Percentiles rank a stretch among this genome's conserved stretches.
These are phyloP conservation scores for Kockiozyma suomiensis DNA, from an alignment of 805 yeast genomes.

Conservation along the genomic window DNA sequence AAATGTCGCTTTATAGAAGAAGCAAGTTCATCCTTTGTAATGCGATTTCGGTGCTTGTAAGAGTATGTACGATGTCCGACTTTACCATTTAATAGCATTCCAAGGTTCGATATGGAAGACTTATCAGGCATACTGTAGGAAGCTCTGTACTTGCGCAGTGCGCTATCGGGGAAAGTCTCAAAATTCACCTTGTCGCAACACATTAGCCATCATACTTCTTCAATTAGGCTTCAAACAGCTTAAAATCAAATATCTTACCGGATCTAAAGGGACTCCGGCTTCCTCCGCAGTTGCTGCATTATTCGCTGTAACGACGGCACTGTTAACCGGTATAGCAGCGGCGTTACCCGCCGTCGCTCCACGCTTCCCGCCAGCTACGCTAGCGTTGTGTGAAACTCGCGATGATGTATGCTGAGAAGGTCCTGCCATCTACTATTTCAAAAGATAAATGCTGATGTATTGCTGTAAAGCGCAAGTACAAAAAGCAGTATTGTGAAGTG, in stretches of 20 bases:
- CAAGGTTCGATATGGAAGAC: conserved; percentile 65
- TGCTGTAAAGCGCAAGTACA: too few relatives aligned
- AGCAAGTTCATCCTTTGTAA: conserved; percentile 63
- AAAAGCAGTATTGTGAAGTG: too few relatives aligned
- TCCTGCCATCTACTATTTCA: conserved; percentile 1
- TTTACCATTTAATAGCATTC: conserved; percentile 68
- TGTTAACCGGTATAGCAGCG: not conserved
- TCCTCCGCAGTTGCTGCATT: conserved; percentile 12
- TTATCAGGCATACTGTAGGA: conserved; percentile 60
- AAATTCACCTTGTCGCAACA: conserved; percentile 56
- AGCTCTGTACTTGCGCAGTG: conserved; percentile 70
- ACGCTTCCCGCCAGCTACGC: conserved; percentile 8
- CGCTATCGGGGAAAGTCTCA: conserved; percentile 58
- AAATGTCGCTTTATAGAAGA: conserved; percentile 70
- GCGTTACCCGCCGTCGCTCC: not conserved
- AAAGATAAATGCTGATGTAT: too few relatives aligned
- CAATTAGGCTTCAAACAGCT: not conserved
- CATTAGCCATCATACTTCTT: not conserved
- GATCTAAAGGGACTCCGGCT: conserved; percentile 15
- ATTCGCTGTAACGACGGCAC: not conserved
- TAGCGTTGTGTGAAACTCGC: not conserved
- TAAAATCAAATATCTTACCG: conserved; percentile 11
- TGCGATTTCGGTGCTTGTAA: conserved; percentile 47
- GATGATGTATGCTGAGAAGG: not conserved
- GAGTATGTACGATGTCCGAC: conserved; percentile 70